Base-by-base conservation (phyloP, 805 yeast genomes). In the Brettanomyces sp. region DNA sequence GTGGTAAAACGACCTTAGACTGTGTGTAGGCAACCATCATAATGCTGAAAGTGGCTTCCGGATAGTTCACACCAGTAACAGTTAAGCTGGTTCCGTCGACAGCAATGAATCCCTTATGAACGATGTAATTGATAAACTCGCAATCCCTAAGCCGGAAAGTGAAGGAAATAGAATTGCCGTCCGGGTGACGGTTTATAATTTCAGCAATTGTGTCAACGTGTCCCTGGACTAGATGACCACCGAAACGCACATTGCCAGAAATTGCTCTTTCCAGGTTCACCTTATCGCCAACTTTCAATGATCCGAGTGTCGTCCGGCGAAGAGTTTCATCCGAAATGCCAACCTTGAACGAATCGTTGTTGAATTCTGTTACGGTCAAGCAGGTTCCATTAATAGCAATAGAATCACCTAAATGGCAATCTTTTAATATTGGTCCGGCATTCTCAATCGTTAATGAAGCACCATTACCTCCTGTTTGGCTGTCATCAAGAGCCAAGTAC, bases 201-300 rank as follows among this genome's bases (percentile, higher is more conserved):
- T 61, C 63, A 2, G 96, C 96, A 34, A 82, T 73, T 0, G 96
- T 86, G 62, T 93, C 99, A 28, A 93, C 88, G 67, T 93, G 99
- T 5, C 99, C 99, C 58, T 93, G 99, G 3, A 93, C 99, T 52
- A 91, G 78, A 64, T 93, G 99, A 1, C 99, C 99, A 23, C 99
- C 99, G 57, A 90, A 79, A 51, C 99, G 72, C 5, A 80, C 86
- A 45, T 85, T 87, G 12, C 69, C 72, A 2, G 80, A 70, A 32
- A 93, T 88, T 0, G 99, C 99, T 48, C 99, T 73, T 63, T 93
- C 99, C 50, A 91, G 69, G 60, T 93, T 91, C 21, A 93, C 96
- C 48, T 71, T 73, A 18, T 75, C 62, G 2, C 87, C 90, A 2
- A 47, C 42, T 22, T 54, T 59, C 62, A 91, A 73, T 8, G 64